A percentile compares a stretch with the other conserved stretches of the same genome.
phyloP scores from a whole-genome alignment of 257 asterid species.

The Oldenlandia corymbosa region DNA sequence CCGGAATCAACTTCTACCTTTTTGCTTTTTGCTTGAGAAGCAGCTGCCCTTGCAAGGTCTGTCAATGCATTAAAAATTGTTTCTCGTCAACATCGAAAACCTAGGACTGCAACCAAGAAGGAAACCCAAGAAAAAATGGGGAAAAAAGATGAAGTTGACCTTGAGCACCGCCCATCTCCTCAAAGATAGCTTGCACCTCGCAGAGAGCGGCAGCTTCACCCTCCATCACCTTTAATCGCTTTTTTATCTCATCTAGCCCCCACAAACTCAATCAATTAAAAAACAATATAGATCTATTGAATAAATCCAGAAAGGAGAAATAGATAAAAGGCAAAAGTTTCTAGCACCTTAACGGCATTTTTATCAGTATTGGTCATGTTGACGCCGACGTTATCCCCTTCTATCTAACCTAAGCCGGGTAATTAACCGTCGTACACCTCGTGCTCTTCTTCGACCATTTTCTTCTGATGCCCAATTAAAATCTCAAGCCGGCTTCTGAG shows the following conservation, averaged over 20 bases:
- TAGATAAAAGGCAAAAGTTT: neutral
- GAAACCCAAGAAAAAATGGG: neutral
- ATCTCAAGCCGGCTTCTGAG: too few relatives aligned
- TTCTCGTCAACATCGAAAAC: neutral
- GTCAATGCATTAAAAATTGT: neutral
- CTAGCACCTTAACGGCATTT: constrained; percentile 33
- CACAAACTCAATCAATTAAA: neutral
- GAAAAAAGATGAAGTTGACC: constrained; percentile 13
- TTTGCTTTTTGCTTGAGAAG: constrained; percentile 73
- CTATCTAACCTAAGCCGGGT: constrained; percentile 42
- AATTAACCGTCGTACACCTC: constrained; percentile 47
- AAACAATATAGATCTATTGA: constrained; percentile 15
- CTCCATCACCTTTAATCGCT: constrained; percentile 47
- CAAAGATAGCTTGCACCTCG: constrained; percentile 46
- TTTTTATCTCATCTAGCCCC: constrained; percentile 51
- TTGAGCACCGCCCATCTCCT: constrained; percentile 46
- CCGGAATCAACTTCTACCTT: constrained; percentile 80
- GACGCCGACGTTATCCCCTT: constrained; percentile 33
- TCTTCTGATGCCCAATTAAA: too few relatives aligned
- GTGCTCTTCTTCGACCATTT: constrained; percentile 47
- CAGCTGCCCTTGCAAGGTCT: constrained; percentile 81
- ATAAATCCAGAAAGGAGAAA: neutral
- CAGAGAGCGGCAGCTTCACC: constrained; percentile 47
- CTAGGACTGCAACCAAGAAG: neutral
- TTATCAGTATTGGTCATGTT: constrained; percentile 38